Evolutionary conservation across 2,329 filamentous ascomycete genomes (phyloP), one percentile per base, ranked within the genome.

Genomic region (Trichoderma sp.): DNA sequence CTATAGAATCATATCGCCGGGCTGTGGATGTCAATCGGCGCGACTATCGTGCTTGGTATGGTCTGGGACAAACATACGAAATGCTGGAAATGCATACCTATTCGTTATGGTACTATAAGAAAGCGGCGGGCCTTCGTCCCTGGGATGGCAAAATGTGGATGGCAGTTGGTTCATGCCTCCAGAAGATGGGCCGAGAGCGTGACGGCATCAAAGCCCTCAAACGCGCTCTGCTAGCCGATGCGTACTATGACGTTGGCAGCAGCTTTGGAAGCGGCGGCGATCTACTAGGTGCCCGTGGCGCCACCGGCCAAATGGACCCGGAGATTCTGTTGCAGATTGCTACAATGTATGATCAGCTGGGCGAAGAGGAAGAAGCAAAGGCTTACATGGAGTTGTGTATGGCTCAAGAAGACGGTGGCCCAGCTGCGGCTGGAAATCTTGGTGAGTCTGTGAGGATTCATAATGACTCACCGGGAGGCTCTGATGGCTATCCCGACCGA

Each of bases 121-220:
- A 96, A 71, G 96, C 96, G 0, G 95, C 95, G 0, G 93, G 94
- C 0, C 85, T 99, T 2, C 90, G 95, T n/a, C 94, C 95, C 0
- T 98, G 95, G 86, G 96, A 99, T 76, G 93, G 95, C 0, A 98
- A 98, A 81, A 97, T 99, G 93, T 99, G 96, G 96, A 92, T 96
- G 84, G 96, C 96, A 0, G 94, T 99, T 6, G 96, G 93, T 11
- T 93, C 93, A 39, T 98, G 95, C 79, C 91, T 97, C 74, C 92
- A 95, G 73, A 95, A 95, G 79, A 97, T 98, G 87, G 92, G 91
- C 67, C 90, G 95, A 69, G 86, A 93, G 65, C 88, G 91, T n/a
- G 95, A 98, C 76, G 95, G 94, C 34, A 98, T 99, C 81, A 96
- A 97, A 78, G 94, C 96, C 0, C 90, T 97, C 76, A 99, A 99